A percentile compares a stretch with the other conserved stretches of the same genome.
phyloP scores from a whole-genome alignment of 345 rosid genomes.

The Aethionema arabicum region DNA sequence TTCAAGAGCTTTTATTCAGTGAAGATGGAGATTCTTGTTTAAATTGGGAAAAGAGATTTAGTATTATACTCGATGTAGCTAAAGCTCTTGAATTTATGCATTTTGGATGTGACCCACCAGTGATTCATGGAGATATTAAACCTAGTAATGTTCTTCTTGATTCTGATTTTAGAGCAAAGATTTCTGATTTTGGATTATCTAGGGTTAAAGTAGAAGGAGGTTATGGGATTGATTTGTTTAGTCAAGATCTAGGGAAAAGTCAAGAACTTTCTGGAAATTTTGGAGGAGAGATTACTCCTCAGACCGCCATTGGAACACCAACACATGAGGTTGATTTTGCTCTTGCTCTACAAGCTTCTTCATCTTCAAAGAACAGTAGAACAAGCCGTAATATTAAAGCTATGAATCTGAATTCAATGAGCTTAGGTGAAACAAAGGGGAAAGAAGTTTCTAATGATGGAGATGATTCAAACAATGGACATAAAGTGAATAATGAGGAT shows the following conservation, averaged over 20 bases:
- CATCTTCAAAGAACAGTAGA: conserved; percentile 75
- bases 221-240: conserved; percentile 73
- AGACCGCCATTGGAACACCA: conserved; percentile 50
- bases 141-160: conserved; percentile 93
- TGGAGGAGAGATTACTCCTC: conserved; percentile 54
- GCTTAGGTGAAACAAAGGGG: conserved; percentile 60
- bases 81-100: conserved; percentile 87
- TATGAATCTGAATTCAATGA: conserved; percentile 53
- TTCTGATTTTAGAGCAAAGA: conserved; percentile 74
- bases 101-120: conserved; percentile 88
- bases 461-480: conserved; percentile 48
- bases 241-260: conserved; percentile 82
- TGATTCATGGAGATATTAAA: conserved; percentile 95
- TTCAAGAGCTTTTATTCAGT: conserved; percentile 75
- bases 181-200: conserved; percentile 93
- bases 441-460: conserved; percentile 63
- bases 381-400: conserved; percentile 53
- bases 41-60: conserved; percentile 76
- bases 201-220: conserved; percentile 83
- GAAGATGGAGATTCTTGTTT: conserved; percentile 49
- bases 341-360: conserved; percentile 91
- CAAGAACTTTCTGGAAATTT: conserved; percentile 73
- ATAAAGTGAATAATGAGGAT: conserved; percentile 10
- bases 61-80: conserved; percentile 74
- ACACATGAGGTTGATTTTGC: conserved; percentile 83